Evolutionary conservation across 192 early-diverging fungal genomes (phyloP), one percentile per base, ranked within the genome.

Genomic region (Coemansia sp.): DNA sequence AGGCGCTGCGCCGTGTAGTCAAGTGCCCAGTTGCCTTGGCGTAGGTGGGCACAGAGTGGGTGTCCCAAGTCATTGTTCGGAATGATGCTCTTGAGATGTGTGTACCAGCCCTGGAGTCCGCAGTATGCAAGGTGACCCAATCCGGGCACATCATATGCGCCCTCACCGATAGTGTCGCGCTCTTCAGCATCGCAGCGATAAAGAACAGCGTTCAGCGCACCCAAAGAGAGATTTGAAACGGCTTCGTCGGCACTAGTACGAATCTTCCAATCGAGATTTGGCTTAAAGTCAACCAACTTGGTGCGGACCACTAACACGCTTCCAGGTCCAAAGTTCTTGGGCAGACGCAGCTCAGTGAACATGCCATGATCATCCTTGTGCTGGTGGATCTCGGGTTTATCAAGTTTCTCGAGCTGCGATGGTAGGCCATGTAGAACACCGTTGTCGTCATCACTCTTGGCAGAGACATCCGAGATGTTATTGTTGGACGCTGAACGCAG

Each of bases 131-230:
- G 67, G 12, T 67, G 43, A 0, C 95, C 97, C 63, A 86, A 80
- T n/a, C 84, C 85, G 2, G 97, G 95, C 40, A 99, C 85, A 45
- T 96, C 82, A 65, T 99, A 99, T 9, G 71, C 82, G 17, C 89
- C 88, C 59, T 94, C 84, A 27, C 86, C 91, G 69, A 73, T 47
- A 13, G 86, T 87, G 54, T 97, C 95, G 50, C 74, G 61, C 74
- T 99, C 97, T 68, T 99, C 97, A 0, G 80, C 74, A n/a, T 82
- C 87, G 66, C 89, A 87, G 10, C 95, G 85, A 72, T 93, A 95
- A 19, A 99, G 81, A 0, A 83, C 84, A 17, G 89, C 80, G 56
- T 98, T 98, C 45, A 95, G 80, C n/a, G 95, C 92, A 2, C 83
- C 71, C 37, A 87, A 62, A 2, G 66, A 57, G 9, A 97, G 64